A percentile compares a stretch with the other conserved stretches of the same genome.
Evolutionary conservation across 2,329 filamentous ascomycete species (phyloP).

Genomic region (Botrytis tulipae): DNA sequence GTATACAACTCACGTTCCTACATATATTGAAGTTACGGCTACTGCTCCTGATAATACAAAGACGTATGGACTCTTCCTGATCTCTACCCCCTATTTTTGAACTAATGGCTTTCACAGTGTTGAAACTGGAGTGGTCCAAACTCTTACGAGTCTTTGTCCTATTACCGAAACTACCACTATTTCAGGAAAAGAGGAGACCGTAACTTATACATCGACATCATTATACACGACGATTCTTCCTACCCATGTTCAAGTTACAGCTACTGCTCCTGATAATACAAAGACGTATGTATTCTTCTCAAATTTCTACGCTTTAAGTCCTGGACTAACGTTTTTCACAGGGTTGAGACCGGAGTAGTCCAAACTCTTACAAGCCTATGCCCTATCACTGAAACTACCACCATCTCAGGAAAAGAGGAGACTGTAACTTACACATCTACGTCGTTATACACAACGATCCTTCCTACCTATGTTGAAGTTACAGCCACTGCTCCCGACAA

Average conservation of each 20-base stretch:
- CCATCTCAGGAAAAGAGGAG: conserved; percentile 15
- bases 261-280: background rate
- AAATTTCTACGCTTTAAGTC: background rate
- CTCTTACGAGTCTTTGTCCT: conserved; percentile 39
- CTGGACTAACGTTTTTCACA: background rate
- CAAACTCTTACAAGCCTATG: conserved; percentile 33
- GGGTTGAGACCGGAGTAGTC: background rate
- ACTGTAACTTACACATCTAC: conserved; percentile 18
- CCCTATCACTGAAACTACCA: conserved; percentile 35
- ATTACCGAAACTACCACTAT: conserved; percentile 25
- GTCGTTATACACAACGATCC: background rate
- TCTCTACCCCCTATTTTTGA: background rate
- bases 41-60: background rate
- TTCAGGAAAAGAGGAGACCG: conserved; percentile 10
- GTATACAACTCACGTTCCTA: conserved; percentile 9
- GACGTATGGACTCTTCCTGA: background rate
- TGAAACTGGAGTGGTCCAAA: background rate
- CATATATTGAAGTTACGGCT: conserved; percentile 14
- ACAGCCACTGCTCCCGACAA: background rate
- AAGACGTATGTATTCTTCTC: background rate
- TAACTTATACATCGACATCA: conserved; percentile 16
- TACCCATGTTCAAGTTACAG: conserved; percentile 14
- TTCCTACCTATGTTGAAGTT: conserved; percentile 1
- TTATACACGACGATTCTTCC: conserved; percentile 1
- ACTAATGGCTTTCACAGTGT: background rate